phyloP scores from a whole-genome alignment of 345 rosid genomes.

The Balakata baccata region DNA sequence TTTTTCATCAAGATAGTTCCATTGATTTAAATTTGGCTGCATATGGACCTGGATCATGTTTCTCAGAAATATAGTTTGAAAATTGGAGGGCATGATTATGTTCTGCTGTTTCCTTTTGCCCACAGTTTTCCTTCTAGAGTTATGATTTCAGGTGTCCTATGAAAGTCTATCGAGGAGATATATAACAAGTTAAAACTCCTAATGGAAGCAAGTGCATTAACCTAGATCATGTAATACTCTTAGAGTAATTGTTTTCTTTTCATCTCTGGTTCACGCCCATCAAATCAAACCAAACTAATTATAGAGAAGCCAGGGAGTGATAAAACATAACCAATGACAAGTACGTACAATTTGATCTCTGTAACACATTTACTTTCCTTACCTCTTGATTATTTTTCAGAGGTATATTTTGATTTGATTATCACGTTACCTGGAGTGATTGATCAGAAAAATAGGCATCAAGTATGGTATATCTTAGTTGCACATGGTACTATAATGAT shows the following conservation, averaged over 20 bases:
- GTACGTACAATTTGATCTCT: background rate
- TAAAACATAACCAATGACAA: background rate
- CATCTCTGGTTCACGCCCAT: background rate
- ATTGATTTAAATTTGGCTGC: background rate
- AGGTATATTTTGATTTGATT: too few relatives aligned
- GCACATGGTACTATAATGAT: background rate
- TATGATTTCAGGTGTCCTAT: background rate
- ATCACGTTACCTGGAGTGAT: background rate
- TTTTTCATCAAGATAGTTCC: background rate
- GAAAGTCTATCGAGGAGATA: too few relatives aligned
- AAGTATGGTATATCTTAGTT: background rate
- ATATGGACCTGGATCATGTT: background rate
- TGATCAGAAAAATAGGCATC: background rate
- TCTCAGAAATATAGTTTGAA: background rate
- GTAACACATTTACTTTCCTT: background rate
- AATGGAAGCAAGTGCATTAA: too few relatives aligned
- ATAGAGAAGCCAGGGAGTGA: too few relatives aligned
- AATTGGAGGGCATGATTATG: background rate
- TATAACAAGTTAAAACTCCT: too few relatives aligned
- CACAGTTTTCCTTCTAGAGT: background rate
- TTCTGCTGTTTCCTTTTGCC: background rate
- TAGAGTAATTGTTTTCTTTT: background rate
- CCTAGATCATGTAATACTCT: background rate
- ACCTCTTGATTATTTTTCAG: background rate
- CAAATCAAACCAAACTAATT: background rate